Conservation (phyloP, 208 protist species). For the Leishmania turanica region DNA sequence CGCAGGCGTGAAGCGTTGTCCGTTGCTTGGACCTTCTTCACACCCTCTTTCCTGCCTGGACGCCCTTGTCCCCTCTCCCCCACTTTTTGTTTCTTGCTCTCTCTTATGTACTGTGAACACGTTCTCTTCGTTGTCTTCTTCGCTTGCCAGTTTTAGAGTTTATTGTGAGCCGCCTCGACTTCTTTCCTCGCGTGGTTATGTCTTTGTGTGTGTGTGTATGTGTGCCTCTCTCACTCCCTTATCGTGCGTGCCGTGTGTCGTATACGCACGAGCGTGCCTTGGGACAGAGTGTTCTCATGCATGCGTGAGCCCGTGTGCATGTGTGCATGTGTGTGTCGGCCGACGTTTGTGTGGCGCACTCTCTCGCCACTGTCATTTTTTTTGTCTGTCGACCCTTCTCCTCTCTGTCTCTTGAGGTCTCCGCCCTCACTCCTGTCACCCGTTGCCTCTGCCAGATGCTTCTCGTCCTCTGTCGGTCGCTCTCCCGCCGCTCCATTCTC, state of each 20-base stretch:
- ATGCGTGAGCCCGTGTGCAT: neutral
- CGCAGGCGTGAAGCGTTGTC: neutral
- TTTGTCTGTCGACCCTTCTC: neutral
- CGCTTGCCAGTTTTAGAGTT: neutral
- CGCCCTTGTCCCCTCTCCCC: neutral
- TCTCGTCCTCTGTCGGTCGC: neutral
- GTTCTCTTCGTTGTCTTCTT: neutral
- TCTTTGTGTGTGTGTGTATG: neutral
- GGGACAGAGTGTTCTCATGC: neutral
- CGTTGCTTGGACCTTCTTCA: neutral
- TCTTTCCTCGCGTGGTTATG: neutral
- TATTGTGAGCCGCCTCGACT: neutral
- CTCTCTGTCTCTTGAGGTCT: neutral
- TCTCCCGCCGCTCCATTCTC: neutral
- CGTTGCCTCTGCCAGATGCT: neutral
- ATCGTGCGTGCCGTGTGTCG: neutral
- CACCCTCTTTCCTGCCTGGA: constrained; percentile 55
- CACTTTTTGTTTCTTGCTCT: neutral
- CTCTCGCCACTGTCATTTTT: neutral
- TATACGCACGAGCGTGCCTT: neutral
- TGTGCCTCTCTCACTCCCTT: neutral
- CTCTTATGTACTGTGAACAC: neutral
- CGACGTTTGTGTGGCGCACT: neutral
- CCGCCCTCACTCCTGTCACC: neutral
- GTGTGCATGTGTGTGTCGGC: neutral